phyloP scores from a whole-genome alignment of 2,329 filamentous ascomycete genomes.

The Colletotrichum tropicale region DNA sequence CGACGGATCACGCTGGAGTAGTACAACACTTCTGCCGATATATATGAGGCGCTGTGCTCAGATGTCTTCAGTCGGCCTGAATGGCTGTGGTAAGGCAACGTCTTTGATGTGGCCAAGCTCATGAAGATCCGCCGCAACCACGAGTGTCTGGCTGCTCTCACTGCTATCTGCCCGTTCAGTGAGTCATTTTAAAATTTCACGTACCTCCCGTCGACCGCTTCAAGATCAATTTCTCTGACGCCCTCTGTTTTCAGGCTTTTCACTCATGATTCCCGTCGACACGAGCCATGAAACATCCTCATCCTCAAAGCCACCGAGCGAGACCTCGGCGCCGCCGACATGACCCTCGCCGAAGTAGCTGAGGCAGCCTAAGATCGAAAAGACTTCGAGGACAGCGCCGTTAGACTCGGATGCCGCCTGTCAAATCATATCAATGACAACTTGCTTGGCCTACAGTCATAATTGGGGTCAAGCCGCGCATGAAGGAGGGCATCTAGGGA shows the following conservation, averaged over 20 bases:
- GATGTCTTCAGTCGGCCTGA: constrained; percentile 76
- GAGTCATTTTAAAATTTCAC: constrained; percentile 29
- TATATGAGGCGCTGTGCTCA: constrained; percentile 72
- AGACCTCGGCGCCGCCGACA: constrained; percentile 59
- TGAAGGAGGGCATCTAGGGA: no score
- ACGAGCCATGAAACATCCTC: constrained; percentile 73
- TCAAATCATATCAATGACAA: fast-evolving
- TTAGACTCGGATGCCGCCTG: no score
- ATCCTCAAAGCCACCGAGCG: constrained; percentile 69
- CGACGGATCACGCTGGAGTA: constrained; percentile 51
- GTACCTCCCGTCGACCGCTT: background rate
- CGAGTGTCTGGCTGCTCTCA: constrained; percentile 72
- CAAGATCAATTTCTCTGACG: background rate
- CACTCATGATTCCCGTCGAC: constrained; percentile 79
- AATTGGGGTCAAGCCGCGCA: fast-evolving
- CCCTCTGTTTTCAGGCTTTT: constrained; percentile 59
- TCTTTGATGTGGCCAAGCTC: constrained; percentile 76
- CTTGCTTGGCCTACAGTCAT: no score
- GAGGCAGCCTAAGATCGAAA: no score
- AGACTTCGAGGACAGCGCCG: no score
- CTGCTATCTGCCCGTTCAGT: constrained; percentile 78
- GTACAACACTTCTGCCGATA: constrained; percentile 77
- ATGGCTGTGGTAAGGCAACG: constrained; percentile 74
- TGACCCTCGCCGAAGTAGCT: constrained; percentile 49
- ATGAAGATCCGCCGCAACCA: constrained; percentile 77